These are phyloP conservation scores for Paragyromitra xinjiangensis DNA, from an alignment of 495 filamentous ascomycete genomes.

Conservation along the genomic window DNA sequence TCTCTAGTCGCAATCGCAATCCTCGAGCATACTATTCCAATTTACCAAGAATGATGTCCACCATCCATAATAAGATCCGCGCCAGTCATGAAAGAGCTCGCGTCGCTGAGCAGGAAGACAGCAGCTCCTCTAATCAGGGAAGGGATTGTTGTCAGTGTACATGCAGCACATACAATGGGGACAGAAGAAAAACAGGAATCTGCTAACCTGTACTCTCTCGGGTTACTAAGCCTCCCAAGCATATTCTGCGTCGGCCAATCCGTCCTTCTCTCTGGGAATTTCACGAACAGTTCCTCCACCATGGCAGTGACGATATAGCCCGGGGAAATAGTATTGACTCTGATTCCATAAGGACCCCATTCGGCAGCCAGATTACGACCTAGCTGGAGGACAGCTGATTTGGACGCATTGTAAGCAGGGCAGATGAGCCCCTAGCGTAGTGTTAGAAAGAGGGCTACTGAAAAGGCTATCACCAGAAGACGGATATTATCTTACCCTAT, in stretches of 20 bases:
- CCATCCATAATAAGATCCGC: slow-evolving; percentile 83
- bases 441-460: not conserved
- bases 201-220: slow-evolving; percentile 75
- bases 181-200: not conserved
- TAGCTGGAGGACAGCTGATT: slow-evolving; percentile 86
- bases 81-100: slow-evolving; percentile 87
- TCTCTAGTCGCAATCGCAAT: slow-evolving; percentile 4
- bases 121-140: slow-evolving; percentile 66
- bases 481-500: slow-evolving; percentile 61
- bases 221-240: slow-evolving; percentile 79
- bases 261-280: slow-evolving; percentile 75
- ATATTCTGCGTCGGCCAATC: slow-evolving; percentile 91
- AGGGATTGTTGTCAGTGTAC: slow-evolving; percentile 39
- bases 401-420: slow-evolving; percentile 90
- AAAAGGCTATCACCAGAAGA: not conserved
- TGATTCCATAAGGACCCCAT: slow-evolving; percentile 87
- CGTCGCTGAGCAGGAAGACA: slow-evolving; percentile 86
- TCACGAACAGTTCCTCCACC: slow-evolving; percentile 79
- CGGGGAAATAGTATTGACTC: slow-evolving; percentile 93
- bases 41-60: slow-evolving; percentile 81
- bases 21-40: not conserved
- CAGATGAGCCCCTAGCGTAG: slow-evolving; percentile 69
- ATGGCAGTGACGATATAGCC: slow-evolving; percentile 95
- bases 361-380: slow-evolving; percentile 84
- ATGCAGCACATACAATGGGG: slow-evolving; percentile 1